Conservation (phyloP, 257 asterid species). For the Nicotiana obtusifolia region DNA sequence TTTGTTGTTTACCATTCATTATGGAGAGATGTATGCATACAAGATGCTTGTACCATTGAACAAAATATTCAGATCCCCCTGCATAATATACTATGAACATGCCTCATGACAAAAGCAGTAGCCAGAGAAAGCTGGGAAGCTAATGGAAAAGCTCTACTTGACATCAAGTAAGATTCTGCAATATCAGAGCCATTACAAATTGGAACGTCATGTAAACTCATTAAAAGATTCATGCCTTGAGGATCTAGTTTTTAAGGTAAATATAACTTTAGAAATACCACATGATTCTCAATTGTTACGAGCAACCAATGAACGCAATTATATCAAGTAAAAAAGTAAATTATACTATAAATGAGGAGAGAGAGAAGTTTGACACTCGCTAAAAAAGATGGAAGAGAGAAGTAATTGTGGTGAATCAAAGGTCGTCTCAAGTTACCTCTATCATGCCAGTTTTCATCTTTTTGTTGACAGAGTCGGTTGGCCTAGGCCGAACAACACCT, state of each 20-base stretch:
- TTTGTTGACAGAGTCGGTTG: constrained; percentile 68
- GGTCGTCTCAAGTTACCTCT: constrained; percentile 49
- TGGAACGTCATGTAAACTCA: not conserved
- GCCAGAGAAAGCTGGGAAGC: not conserved
- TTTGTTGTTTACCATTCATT: not conserved
- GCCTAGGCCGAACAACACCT: constrained; percentile 80
- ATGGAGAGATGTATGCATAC: not conserved
- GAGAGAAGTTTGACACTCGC: not conserved
- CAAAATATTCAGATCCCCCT: not conserved
- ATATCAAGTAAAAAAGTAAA: not conserved
- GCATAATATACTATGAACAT: not conserved
- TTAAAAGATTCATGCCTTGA: not conserved
- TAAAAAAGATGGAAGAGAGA: not conserved
- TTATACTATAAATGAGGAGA: not conserved
- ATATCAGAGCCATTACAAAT: not conserved
- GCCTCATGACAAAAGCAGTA: not conserved
- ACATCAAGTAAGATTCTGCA: not conserved
- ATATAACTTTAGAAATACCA: not conserved
- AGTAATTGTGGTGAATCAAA: not conserved
- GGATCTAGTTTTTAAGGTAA: not conserved
- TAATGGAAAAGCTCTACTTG: not conserved
- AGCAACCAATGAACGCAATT: not conserved
- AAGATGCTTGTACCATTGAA: not conserved
- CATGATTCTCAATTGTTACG: not conserved
- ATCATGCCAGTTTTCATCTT: constrained; percentile 87